phyloP scores from a whole-genome alignment of 2,329 filamentous ascomycete species.

The Chrysoporthe deuterocubensis region DNA sequence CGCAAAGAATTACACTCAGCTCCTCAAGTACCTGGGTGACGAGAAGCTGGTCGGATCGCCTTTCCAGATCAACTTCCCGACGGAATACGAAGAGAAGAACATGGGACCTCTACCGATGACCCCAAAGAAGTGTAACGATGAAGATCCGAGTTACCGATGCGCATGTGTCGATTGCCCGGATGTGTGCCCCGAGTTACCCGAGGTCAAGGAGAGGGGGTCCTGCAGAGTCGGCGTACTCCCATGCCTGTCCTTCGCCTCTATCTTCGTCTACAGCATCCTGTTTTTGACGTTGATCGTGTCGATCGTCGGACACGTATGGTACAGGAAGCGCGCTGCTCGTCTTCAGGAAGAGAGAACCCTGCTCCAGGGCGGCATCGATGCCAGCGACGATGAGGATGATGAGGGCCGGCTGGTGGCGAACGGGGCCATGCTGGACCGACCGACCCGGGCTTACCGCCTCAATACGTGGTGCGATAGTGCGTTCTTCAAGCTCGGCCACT shows the following conservation, averaged over 20 bases:
- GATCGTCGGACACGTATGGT: conserved; percentile 75
- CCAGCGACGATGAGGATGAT: conserved; percentile 85
- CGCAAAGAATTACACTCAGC: conserved; percentile 83
- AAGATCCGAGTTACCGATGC: conserved; percentile 83
- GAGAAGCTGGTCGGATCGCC: conserved; percentile 91
- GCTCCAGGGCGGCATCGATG: conserved; percentile 67
- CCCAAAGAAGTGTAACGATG: conserved; percentile 87
- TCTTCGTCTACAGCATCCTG: conserved; percentile 81
- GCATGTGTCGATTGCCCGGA: conserved; percentile 91
- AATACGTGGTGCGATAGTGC: conserved; percentile 81
- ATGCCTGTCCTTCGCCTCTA: conserved; percentile 90
- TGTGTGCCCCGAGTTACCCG: conserved; percentile 81
- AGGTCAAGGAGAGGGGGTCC: conserved; percentile 68
- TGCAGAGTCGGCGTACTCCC: conserved; percentile 89
- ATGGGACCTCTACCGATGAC: conserved; percentile 75
- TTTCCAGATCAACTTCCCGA: conserved; percentile 95
- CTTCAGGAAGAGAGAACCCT: conserved; percentile 84
- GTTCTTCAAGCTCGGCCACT: conserved; percentile 80
- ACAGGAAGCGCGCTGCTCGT: conserved; percentile 71
- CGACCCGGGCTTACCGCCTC: conserved; percentile 77
- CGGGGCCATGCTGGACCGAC: conserved; percentile 76
- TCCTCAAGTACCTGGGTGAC: conserved; percentile 90
- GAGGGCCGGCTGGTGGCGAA: conserved; percentile 83
- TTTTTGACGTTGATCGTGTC: conserved; percentile 69
- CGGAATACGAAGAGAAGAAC: conserved; percentile 61